Conservation (phyloP, 352 stramenopile genomes). For the Phytopythium oedochilum region DNA sequence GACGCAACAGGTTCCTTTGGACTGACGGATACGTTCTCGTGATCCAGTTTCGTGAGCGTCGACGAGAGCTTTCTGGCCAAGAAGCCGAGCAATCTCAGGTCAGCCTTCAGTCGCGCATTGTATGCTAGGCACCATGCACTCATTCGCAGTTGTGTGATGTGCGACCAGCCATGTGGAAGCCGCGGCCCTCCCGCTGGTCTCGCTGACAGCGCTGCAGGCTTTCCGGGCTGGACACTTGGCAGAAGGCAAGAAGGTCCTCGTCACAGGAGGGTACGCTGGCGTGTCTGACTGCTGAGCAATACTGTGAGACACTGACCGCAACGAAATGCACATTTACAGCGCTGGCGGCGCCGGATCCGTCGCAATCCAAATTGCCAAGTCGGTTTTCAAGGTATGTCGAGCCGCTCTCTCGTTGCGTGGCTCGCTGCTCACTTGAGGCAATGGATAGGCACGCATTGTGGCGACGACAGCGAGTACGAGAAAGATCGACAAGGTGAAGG, state of each 20-base stretch:
- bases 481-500: conserved; percentile 60
- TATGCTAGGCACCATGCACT: no score
- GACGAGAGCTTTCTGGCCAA: conserved; percentile 55
- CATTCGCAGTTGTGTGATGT: no score
- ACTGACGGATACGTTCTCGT: neutral
- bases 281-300: no score
- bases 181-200: conserved; percentile 53
- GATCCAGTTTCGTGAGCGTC: conserved; percentile 39
- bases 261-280: conserved; percentile 55
- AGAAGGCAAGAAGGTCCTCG: conserved; percentile 66
- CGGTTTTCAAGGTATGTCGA: conserved; percentile 60
- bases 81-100: conserved; percentile 68
- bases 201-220: conserved; percentile 41
- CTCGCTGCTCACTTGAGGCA: neutral
- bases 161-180: conserved; percentile 69
- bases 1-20: neutral
- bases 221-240: conserved; percentile 46
- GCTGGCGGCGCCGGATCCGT: conserved; percentile 66
- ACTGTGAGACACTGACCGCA: neutral
- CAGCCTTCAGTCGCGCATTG: no score
- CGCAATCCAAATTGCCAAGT: conserved; percentile 72
- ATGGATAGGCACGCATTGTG: conserved; percentile 43
- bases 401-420: no score
- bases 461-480: conserved; percentile 63
- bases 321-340: conserved; percentile 21